Evolutionary conservation across 1,284 basidiomycete genomes (phyloP).

Genomic region (Tilletia setariae): DNA sequence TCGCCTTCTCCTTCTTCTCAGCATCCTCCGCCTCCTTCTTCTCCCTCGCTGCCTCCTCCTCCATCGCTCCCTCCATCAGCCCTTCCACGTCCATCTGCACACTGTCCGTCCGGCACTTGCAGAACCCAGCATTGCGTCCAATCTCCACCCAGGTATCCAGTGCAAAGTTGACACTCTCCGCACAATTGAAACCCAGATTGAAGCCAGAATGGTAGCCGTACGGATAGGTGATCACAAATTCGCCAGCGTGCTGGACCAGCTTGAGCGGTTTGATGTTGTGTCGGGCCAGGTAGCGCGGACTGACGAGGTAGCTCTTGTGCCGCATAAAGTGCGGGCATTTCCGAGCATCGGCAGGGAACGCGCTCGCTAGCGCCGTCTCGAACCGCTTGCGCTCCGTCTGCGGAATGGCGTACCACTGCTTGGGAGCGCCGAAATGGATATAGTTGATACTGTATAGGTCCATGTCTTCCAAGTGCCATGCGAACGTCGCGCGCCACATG

Average conservation of each 20-base stretch:
- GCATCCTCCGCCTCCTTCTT: conserved; percentile 20
- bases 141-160: conserved; percentile 90
- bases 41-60: conserved; percentile 42
- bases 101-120: conserved; percentile 47
- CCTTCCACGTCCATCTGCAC: conserved; percentile 51
- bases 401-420: conserved; percentile 91
- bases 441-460: conserved; percentile 98
- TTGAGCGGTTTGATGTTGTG: conserved; percentile 63
- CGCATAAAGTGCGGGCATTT: conserved; percentile 88
- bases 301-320: conserved; percentile 93
- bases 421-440: conserved; percentile 96
- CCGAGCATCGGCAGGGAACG: conserved; percentile 56
- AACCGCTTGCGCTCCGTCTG: conserved; percentile 67
- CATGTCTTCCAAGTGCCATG: conserved; percentile 91
- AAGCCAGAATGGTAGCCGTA: conserved; percentile 91
- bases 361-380: conserved; percentile 50
- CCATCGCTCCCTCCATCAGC: conserved; percentile 41
- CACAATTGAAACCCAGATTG: conserved; percentile 95
- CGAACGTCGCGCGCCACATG: conserved; percentile 96
- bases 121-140: conserved; percentile 59
- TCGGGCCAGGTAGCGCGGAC: conserved; percentile 75
- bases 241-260: conserved; percentile 77
- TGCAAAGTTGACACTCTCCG: conserved; percentile 96
- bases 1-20: conserved; percentile 57
- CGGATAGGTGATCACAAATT: conserved; percentile 95